Percentiles rank a stretch among this genome's conserved stretches.
Conservation (phyloP, 2,329 filamentous ascomycete genomes). For the Fusarium musae region DNA sequence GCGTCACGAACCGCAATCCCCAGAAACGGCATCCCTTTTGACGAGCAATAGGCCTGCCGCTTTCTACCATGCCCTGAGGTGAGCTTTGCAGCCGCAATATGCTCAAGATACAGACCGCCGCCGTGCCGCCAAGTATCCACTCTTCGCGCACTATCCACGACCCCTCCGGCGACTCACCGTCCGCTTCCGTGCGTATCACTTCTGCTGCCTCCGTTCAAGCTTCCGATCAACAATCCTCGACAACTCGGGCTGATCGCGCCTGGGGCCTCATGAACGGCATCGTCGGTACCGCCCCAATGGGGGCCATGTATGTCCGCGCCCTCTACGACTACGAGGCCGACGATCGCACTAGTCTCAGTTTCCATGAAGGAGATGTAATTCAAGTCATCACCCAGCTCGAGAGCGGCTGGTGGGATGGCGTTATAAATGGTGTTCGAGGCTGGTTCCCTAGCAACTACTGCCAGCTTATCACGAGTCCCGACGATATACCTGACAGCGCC, state of each 20-base stretch:
- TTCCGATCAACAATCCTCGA: constrained; percentile 40
- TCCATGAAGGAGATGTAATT: constrained; percentile 96
- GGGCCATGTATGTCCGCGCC: constrained; percentile 90
- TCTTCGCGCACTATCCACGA: constrained; percentile 46
- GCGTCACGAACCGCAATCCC: constrained; percentile 26
- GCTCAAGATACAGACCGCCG: constrained; percentile 48
- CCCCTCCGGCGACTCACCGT: constrained; percentile 46
- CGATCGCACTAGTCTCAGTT: constrained; percentile 95
- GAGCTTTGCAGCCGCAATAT: constrained; percentile 47
- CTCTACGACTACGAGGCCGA: constrained; percentile 98
- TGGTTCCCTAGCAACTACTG: constrained; percentile 99
- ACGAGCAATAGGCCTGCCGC: constrained; percentile 47
- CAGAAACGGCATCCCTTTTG: constrained; percentile 35
- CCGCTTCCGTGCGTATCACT: constrained; percentile 45
- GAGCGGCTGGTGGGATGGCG: constrained; percentile 99
- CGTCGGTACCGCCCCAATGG: constrained; percentile 67
- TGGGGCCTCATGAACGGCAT: constrained; percentile 68
- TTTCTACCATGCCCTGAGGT: constrained; percentile 51
- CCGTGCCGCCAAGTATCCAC: constrained; percentile 48
- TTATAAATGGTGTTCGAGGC: constrained; percentile 94
- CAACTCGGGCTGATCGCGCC: constrained; percentile 43
- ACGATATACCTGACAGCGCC: constrained; percentile 74
- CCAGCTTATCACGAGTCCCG: constrained; percentile 80
- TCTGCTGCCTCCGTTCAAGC: constrained; percentile 41
- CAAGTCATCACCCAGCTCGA: constrained; percentile 98